Evolutionary conservation across 2,329 filamentous ascomycete genomes (phyloP).

Genomic region (Shiraia bambusicola): DNA sequence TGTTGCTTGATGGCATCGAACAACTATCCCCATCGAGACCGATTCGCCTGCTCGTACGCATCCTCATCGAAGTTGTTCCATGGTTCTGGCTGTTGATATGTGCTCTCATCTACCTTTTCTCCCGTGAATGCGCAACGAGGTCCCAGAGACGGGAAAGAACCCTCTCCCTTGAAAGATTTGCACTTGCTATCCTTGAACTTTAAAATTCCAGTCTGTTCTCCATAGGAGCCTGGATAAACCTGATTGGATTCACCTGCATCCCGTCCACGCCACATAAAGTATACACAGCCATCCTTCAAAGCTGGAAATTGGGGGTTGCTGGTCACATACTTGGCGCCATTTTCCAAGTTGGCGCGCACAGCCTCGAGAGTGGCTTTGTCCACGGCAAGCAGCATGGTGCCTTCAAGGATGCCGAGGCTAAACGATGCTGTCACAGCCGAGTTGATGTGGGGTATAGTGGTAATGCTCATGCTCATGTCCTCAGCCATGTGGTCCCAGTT

Average conservation of each 20-base stretch:
- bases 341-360: not conserved
- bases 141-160: too few species aligned
- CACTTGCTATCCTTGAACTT: not conserved
- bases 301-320: not conserved
- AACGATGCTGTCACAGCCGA: slow-evolving; percentile 1
- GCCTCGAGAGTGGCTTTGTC: not conserved
- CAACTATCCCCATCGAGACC: slow-evolving; percentile 1
- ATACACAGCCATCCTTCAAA: not conserved
- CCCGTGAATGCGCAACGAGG: not conserved
- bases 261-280: slow-evolving; percentile 2
- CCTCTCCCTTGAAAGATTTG: too few species aligned
- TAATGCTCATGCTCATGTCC: slow-evolving; percentile 2
- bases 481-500: not conserved
- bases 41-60: slow-evolving; percentile 1
- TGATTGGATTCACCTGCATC: not conserved
- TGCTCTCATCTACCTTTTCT: not conserved
- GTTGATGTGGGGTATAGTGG: slow-evolving; percentile 1
- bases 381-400: slow-evolving; percentile 1
- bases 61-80: not conserved
- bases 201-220: not conserved
- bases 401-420: slow-evolving; percentile 1
- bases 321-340: too few species aligned
- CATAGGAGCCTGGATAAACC: not conserved
- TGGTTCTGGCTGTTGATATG: not conserved
- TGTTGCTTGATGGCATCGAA: too few species aligned